Percentiles rank a stretch among this genome's conserved stretches.
Evolutionary conservation across 179 eudicot species (phyloP).

Genomic region (Beta corolliflora): DNA sequence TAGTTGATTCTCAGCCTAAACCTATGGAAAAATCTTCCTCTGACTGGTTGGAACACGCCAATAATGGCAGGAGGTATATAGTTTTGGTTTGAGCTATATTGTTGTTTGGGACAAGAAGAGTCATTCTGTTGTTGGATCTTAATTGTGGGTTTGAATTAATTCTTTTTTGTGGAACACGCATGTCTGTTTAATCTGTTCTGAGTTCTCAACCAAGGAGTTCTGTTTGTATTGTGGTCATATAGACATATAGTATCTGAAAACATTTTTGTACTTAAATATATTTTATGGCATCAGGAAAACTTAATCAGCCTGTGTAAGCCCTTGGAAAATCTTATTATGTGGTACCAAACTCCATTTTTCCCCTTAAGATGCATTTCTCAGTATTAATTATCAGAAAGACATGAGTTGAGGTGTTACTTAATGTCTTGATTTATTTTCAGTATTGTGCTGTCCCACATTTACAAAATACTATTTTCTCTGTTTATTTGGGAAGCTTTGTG

Average conservation of each 20-base stretch:
- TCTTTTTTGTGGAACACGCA: background rate
- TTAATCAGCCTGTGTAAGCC: background rate
- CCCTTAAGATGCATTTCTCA: background rate
- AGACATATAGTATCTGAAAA: background rate
- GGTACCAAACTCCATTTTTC: background rate
- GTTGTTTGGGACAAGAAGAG: background rate
- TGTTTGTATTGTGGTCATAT: background rate
- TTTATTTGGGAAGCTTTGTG: background rate
- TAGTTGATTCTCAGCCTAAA: slow-evolving; percentile 38
- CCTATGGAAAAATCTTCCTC: slow-evolving; percentile 47
- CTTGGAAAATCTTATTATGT: background rate
- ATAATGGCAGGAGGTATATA: slow-evolving; percentile 67
- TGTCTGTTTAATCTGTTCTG: background rate
- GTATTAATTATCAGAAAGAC: background rate
- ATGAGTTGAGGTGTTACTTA: background rate
- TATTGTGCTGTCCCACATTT: background rate
- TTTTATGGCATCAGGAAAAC: background rate
- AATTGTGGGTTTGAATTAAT: slow-evolving; percentile 4
- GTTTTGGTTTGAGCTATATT: slow-evolving; percentile 6
- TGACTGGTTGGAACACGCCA: slow-evolving; percentile 79
- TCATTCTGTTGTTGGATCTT: slow-evolving; percentile 3
- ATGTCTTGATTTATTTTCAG: background rate
- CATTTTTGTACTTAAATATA: background rate
- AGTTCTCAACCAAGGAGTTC: background rate
- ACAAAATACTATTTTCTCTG: background rate